These are phyloP conservation scores for Ganoderma sinense DNA, from an alignment of 1,284 basidiomycete genomes.

Conservation along the genomic window DNA sequence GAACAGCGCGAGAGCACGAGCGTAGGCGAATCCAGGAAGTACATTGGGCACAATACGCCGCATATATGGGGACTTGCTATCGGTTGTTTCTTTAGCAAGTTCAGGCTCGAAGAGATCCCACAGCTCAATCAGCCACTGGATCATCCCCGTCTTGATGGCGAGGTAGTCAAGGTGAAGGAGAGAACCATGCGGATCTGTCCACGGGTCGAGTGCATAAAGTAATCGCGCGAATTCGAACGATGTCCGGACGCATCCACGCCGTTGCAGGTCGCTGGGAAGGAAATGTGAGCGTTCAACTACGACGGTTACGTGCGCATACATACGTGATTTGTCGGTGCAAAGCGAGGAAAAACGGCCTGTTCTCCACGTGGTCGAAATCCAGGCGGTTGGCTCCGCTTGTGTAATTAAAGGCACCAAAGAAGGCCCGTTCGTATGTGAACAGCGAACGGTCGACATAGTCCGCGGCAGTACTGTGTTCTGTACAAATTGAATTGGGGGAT, in stretches of 20 bases:
- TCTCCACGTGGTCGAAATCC: constrained; percentile 88
- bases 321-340: constrained; percentile 81
- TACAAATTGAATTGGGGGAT: neutral
- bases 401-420: constrained; percentile 86
- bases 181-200: constrained; percentile 86
- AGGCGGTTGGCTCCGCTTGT: constrained; percentile 81
- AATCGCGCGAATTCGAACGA: constrained; percentile 90
- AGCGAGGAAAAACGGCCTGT: constrained; percentile 86
- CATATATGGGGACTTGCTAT: constrained; percentile 57
- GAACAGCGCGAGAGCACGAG: constrained; percentile 76
- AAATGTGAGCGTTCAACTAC: constrained; percentile 21
- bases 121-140: constrained; percentile 80
- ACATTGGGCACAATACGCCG: constrained; percentile 25
- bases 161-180: constrained; percentile 87
- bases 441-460: constrained; percentile 88
- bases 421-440: constrained; percentile 89
- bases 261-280: constrained; percentile 71
- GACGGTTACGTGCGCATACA: constrained; percentile 6
- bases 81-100: constrained; percentile 41
- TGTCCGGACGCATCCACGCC: constrained; percentile 88
- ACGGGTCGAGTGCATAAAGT: constrained; percentile 83
- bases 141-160: constrained; percentile 81
- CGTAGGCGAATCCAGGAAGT: constrained; percentile 84
- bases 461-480: constrained; percentile 84
- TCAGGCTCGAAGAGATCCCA: constrained; percentile 55